Conservation (phyloP, 2,329 filamentous ascomycete genomes). For the Beauveria sp. region DNA sequence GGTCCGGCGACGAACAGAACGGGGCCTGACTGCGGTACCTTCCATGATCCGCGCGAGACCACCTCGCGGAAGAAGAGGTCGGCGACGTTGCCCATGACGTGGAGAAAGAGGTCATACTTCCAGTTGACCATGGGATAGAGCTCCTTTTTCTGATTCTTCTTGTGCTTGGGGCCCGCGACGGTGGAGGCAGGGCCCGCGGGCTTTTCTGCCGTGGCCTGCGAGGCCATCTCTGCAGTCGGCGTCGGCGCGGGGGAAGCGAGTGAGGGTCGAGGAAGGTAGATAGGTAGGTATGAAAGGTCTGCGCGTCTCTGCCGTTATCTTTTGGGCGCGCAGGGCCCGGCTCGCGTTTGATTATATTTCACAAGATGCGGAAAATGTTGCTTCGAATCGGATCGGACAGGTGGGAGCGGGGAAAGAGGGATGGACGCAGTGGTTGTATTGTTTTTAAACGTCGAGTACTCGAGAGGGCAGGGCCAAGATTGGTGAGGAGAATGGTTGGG, state of each 20-base stretch:
- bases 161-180: not conserved
- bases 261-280: too few relatives aligned
- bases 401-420: too few relatives aligned
- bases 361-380: too few relatives aligned
- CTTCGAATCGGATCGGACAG: too few relatives aligned
- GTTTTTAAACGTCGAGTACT: not conserved
- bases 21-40: conserved; percentile 79
- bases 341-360: too few relatives aligned
- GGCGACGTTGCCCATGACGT: conserved; percentile 72
- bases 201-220: conserved; percentile 3
- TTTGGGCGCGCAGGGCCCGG: not conserved
- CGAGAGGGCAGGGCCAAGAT: not conserved
- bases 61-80: conserved; percentile 98
- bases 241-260: not conserved
- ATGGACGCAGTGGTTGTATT: not conserved
- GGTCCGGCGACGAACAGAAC: conserved; percentile 94
- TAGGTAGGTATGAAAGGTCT: too few relatives aligned
- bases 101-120: conserved; percentile 72
- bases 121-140: conserved; percentile 63
- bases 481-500: conserved; percentile 7
- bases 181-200: not conserved
- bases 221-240: not conserved
- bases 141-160: conserved; percentile 36
- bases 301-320: too few relatives aligned
- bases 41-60: conserved; percentile 90